Evolutionary conservation across 225 moss, liverwort and hornwort genomes (phyloP).

Genomic region (Polytrichum formosum): DNA sequence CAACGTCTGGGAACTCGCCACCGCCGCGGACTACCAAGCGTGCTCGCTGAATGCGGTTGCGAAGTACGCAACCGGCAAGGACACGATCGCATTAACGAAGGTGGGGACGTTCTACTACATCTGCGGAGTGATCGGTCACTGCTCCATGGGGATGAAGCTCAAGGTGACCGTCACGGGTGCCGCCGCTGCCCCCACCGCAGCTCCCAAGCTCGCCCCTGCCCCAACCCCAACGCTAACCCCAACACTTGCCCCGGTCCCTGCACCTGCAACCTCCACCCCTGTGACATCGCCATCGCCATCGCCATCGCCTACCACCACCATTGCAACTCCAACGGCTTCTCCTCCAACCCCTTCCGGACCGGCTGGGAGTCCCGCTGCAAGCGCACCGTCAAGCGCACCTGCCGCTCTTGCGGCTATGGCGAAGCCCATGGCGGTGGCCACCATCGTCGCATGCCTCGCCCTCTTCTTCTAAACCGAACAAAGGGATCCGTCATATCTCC

Average conservation of each 20-base stretch:
- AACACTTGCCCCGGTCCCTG: background rate
- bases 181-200: background rate
- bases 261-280: background rate
- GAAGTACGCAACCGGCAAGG: background rate
- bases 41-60: background rate
- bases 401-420: background rate
- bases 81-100: background rate
- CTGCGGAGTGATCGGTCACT: constrained; percentile 8
- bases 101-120: constrained; percentile 3
- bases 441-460: background rate
- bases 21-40: background rate
- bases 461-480: constrained; percentile 1
- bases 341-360: background rate
- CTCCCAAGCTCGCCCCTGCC: background rate
- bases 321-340: background rate
- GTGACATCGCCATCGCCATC: background rate
- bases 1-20: constrained; percentile 1
- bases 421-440: background rate
- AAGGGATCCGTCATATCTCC: background rate
- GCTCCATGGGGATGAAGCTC: constrained; percentile 10
- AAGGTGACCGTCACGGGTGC: constrained; percentile 5
- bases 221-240: background rate
- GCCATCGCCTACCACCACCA: background rate
- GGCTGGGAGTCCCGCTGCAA: background rate
- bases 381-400: background rate